Base-by-base conservation (phyloP, 257 asterid genomes). In the Capsicum baccatum region DNA sequence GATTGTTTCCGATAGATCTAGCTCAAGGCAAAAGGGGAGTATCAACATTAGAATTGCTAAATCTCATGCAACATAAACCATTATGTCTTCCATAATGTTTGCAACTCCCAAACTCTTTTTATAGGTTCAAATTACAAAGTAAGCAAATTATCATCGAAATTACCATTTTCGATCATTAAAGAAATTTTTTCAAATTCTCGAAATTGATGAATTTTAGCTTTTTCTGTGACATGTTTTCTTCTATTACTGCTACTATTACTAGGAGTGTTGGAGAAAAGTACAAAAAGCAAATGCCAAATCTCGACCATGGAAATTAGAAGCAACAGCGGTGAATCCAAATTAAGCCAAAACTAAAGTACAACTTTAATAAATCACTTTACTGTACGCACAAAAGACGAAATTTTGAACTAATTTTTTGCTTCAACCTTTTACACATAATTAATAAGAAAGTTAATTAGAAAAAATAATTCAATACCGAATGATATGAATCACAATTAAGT, bases 51-150 rank as follows among this genome's bases (percentile, higher is more conserved):
- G 39, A 52, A 76, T 52, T 21, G 81, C 48, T 76, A 76, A 54
- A 76, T 52, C 9, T 54, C 64, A 76, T 54, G 63, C 33, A 52
- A 16, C 15, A 54, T 2, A 74, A 35, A 26, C 63, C 21, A 26
- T 76, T 54, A 76, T 76, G 64, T 76, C 44, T 48, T 26, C 81
- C 81, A 76, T 76, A 0, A 76, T 76, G 47, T 76, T 76, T 54
- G 64, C 8, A 48, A 76, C 21, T 76, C 8, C 48, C 81, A 50
- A 35, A 76, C 81, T 13, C 8, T 48, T 26, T 76, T 52, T 76
- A 21, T 9, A 76, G 48, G 81, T 52, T 74, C 81, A 76, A 76
- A 76, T 76, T 76, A 50, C 81, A 13, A 76, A 26, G 81, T 13
- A 26, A 54, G 52, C 62, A 74, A 50, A 74, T 48, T 74, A 47